These are phyloP conservation scores for Colletotrichum destructivum DNA, from an alignment of 2,329 filamentous ascomycete genomes.

Conservation along the genomic window DNA sequence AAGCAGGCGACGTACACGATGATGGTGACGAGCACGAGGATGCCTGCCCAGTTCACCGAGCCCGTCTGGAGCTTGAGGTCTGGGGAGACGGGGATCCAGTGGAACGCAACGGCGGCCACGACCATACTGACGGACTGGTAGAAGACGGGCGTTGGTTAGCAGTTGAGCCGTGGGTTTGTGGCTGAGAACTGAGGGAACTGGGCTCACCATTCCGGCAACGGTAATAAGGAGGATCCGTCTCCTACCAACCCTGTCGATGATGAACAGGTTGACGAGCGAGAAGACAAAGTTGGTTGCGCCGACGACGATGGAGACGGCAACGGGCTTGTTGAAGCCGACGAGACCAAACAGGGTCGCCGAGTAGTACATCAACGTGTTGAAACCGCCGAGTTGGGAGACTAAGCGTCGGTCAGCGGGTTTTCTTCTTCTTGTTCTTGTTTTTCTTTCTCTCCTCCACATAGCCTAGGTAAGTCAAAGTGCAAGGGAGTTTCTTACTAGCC, in stretches of 20 bases:
- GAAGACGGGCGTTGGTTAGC: not conserved
- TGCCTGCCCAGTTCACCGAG: constrained; percentile 48
- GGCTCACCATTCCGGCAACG: constrained; percentile 57
- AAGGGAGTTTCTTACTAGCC: constrained; percentile 51
- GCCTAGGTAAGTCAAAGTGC: no score
- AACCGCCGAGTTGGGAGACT: no score
- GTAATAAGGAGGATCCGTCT: constrained; percentile 61
- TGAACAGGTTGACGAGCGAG: constrained; percentile 62
- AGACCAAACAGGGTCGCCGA: constrained; percentile 46
- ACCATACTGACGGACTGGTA: constrained; percentile 60
- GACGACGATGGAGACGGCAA: constrained; percentile 62
- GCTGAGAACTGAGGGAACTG: no score
- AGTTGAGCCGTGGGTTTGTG: not conserved
- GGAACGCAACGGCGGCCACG: constrained; percentile 61
- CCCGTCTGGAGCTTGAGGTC: constrained; percentile 56
- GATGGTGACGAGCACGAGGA: no score
- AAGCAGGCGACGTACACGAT: no score
- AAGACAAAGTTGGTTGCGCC: constrained; percentile 66
- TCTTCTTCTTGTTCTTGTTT: no score
- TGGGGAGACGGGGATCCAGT: constrained; percentile 60
- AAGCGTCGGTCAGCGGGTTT: no score
- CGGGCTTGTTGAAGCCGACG: constrained; percentile 65
- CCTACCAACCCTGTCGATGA: constrained; percentile 63
- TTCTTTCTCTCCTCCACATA: no score
- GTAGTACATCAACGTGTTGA: no score